A percentile compares a stretch with the other conserved stretches of the same genome.
phyloP scores from a whole-genome alignment of 257 asterid species.

The Nicotiana otophora region DNA sequence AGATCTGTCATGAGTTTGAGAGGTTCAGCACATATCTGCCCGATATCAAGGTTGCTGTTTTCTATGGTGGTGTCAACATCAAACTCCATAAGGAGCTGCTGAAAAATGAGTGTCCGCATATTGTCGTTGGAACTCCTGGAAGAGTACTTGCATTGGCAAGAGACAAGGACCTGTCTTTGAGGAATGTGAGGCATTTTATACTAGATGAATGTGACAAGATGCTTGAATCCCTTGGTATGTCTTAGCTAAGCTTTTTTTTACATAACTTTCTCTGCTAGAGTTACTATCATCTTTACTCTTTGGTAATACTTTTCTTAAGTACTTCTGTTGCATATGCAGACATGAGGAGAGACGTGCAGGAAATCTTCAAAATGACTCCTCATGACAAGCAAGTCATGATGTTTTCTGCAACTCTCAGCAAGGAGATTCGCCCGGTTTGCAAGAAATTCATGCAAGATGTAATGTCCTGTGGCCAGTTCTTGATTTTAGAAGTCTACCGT shows the following conservation, averaged over 20 bases:
- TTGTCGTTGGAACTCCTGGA: conserved; percentile 91
- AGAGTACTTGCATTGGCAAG: conserved; percentile 77
- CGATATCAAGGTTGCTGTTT: conserved; percentile 77
- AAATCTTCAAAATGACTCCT: conserved; percentile 89
- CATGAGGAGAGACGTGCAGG: conserved; percentile 96
- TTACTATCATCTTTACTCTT: background rate
- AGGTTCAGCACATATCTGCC: conserved; percentile 79
- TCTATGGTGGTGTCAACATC: conserved; percentile 80
- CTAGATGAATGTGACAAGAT: conserved; percentile 92
- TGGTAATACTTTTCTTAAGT: background rate
- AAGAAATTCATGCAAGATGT: conserved; percentile 97
- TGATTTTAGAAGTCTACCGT: conserved; percentile 57
- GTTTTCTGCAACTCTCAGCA: conserved; percentile 93
- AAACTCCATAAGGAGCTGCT: conserved; percentile 75
- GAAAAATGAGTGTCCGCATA: conserved; percentile 90
- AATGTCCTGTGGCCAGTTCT: conserved; percentile 77
- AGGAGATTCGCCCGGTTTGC: conserved; percentile 95
- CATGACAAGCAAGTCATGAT: conserved; percentile 96
- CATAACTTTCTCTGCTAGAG: background rate
- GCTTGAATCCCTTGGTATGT: conserved; percentile 88
- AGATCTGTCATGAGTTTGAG: conserved; percentile 91
- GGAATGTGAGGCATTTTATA: conserved; percentile 84
- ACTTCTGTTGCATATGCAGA: conserved; percentile 29
- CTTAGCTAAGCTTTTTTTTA: background rate
- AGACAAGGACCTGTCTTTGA: conserved; percentile 69